phyloP scores from a whole-genome alignment of 495 filamentous ascomycete species.

The Pseudoneurospora amorphoporcata region DNA sequence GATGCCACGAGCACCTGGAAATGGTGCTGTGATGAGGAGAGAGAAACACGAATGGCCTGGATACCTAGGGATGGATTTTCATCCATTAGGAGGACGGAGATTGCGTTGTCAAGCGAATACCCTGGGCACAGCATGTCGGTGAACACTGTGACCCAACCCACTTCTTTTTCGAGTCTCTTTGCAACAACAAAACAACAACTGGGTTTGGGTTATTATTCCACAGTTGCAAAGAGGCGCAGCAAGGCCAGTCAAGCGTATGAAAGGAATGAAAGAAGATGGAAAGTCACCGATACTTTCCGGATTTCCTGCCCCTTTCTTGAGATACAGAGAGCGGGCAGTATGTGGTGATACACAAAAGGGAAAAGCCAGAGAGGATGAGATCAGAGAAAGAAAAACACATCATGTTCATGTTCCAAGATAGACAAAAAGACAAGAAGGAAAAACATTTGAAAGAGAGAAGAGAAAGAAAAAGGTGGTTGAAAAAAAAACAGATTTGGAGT shows the following conservation, averaged over 20 bases:
- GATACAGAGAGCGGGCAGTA: background rate
- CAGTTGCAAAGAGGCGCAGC: background rate
- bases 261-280: background rate
- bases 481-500: background rate
- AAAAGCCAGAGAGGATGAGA: background rate
- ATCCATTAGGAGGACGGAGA: background rate
- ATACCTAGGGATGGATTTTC: constrained; percentile 1
- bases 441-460: background rate
- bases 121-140: background rate
- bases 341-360: background rate
- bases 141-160: background rate
- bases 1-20: constrained; percentile 1
- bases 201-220: background rate
- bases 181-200: background rate
- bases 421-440: background rate
- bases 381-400: background rate
- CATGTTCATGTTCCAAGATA: background rate
- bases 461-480: background rate
- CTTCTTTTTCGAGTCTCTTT: background rate
- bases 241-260: background rate
- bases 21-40: background rate
- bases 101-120: background rate
- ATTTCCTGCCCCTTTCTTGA: background rate
- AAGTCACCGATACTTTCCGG: background rate
- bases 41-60: background rate